phyloP scores from a whole-genome alignment of 257 asterid species.

The Leptodermis oblonga region DNA sequence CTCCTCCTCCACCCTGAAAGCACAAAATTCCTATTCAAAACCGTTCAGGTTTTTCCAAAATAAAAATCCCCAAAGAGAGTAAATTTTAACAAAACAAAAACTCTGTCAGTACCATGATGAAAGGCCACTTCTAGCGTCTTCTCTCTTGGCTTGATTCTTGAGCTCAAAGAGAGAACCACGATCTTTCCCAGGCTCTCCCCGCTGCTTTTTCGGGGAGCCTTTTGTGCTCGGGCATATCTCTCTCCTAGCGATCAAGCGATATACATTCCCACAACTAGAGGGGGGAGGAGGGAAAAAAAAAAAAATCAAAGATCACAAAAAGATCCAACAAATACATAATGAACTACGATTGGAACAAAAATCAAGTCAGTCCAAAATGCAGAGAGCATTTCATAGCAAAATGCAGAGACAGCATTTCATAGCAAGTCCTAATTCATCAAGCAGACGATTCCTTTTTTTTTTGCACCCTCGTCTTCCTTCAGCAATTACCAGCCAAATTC shows the following conservation, averaged over 20 bases:
- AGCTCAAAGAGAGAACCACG: background rate
- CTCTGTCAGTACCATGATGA: conserved; percentile 17
- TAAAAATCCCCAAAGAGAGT: background rate
- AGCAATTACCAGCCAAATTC: background rate
- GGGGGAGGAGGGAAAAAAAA: background rate
- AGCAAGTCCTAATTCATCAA: background rate
- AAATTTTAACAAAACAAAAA: background rate
- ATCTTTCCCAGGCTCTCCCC: conserved; percentile 13
- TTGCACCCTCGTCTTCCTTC: background rate
- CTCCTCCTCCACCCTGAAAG: conserved; percentile 21
- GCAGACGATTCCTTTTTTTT: background rate
- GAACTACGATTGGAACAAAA: background rate
- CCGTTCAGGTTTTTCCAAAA: background rate
- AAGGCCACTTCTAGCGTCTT: conserved; percentile 22
- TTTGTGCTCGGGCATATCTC: conserved; percentile 23
- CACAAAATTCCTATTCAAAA: background rate
- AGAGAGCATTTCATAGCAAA: background rate
- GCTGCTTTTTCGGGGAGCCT: background rate
- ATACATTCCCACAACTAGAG: conserved; percentile 16
- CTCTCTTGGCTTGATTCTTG: conserved; percentile 11
- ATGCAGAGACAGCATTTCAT: background rate
- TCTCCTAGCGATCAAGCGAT: conserved; percentile 16
- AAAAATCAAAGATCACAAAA: background rate
- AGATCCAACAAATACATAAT: no score
- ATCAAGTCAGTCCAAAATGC: background rate